Percentiles rank a stretch among this genome's conserved stretches.
Evolutionary conservation across 345 rosid genomes (phyloP).

Genomic region (Gossypium rotundifolium): DNA sequence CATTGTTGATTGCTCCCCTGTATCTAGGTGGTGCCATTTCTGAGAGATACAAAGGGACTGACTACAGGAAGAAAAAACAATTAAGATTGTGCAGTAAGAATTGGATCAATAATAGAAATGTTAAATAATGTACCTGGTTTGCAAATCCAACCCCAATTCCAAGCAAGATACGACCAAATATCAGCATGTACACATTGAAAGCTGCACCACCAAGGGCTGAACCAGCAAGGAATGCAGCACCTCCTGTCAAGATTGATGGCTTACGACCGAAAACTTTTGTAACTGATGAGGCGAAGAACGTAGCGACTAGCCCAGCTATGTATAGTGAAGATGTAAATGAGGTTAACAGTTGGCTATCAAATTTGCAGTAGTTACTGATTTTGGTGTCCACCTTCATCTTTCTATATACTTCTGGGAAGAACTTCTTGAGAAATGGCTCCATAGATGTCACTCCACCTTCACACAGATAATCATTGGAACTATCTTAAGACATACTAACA

Average conservation of each 20-base stretch:
- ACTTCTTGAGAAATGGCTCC: constrained; percentile 56
- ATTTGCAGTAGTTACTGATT: constrained; percentile 66
- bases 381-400: constrained; percentile 45
- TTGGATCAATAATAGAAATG: not conserved
- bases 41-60: constrained; percentile 73
- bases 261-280: constrained; percentile 60
- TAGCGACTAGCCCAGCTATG: constrained; percentile 55
- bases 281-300: constrained; percentile 53
- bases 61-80: constrained; percentile 22
- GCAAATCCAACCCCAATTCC: constrained; percentile 75
- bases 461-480: not conserved
- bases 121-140: constrained; percentile 53
- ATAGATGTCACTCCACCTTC: constrained; percentile 80
- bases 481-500: not conserved
- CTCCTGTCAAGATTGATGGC: constrained; percentile 52
- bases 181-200: constrained; percentile 45
- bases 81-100: not conserved
- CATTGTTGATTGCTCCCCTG: constrained; percentile 80
- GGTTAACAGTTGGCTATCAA: constrained; percentile 61
- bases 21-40: constrained; percentile 76
- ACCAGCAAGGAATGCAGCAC: constrained; percentile 55
- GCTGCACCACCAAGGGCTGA: constrained; percentile 60
- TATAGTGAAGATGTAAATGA: constrained; percentile 81
- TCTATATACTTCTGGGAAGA: constrained; percentile 48
- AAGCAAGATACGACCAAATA: constrained; percentile 60